Evolutionary conservation across 1,284 basidiomycete species (phyloP), one percentile per base, ranked within the genome.

Genomic region (Ustilago sp.): DNA sequence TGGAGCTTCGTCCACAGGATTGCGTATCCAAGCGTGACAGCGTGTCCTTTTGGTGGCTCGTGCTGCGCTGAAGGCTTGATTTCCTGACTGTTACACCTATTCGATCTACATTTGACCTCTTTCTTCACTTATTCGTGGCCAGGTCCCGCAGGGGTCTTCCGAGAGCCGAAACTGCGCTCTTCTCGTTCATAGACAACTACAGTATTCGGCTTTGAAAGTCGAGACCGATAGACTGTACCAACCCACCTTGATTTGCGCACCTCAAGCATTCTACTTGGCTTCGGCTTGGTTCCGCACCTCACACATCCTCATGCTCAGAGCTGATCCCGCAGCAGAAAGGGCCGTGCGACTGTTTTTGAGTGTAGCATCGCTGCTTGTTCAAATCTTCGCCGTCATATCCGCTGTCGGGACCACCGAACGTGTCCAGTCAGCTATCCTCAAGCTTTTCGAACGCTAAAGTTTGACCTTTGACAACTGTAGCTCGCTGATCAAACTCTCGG

Each of bases 21-120:
- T 38, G 15, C 45, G 54, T 57, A 39, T 35, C 51, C 52, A 48
- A 57, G 45, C 58, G 68, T 63, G 68, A 58, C 58, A 63, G 68
- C 53, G 63, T 59, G 11, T 12, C 32, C 1, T 28, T 13, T 12
- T 19, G 2, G 43, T 64, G 68, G 61, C 62, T 69, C 68, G 62
- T 64, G 68, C 68, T 63, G 39, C 35, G 23, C 23, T 28, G 23
- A 35, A 61, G 47, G 59, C 34, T 51, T 23, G 36, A 52, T 48
- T 54, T 54, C 17, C 31, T 39, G 38, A 28, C 38, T 39, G 38
- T 39, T 39, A 39, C 9, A 39, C 38, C 38, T 9, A 17, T 17
- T 39, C 3, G 9, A 39, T 5, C 38, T 11, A 39, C 23, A 28
- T 39, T 39, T 39, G 38, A 17, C 38, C 38, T 9, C 23, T 28